Conservation (phyloP, 495 filamentous ascomycete species). For the Daldinia grandis region DNA sequence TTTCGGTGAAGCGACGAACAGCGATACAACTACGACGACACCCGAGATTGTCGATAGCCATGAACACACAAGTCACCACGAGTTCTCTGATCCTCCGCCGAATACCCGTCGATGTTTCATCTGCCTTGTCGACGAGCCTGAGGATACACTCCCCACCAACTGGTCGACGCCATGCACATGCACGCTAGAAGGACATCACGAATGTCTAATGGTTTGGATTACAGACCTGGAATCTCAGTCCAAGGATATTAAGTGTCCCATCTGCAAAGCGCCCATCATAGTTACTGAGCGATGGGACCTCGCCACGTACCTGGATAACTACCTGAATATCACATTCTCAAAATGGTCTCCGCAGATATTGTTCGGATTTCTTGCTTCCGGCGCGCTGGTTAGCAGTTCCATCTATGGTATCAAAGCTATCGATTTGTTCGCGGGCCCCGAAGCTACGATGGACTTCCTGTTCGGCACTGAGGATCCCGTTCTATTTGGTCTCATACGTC, state of each 20-base stretch:
- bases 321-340: conserved; percentile 63
- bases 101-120: conserved; percentile 85
- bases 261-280: conserved; percentile 83
- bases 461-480: conserved; percentile 10
- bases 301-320: conserved; percentile 66
- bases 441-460: conserved; percentile 42
- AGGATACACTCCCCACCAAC: conserved; percentile 67
- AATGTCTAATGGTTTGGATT: conserved; percentile 90
- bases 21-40: conserved; percentile 11
- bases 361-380: conserved; percentile 61
- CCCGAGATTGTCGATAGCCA: conserved; percentile 27
- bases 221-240: conserved; percentile 75
- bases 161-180: conserved; percentile 93
- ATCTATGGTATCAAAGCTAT: conserved; percentile 51
- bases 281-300: conserved; percentile 75
- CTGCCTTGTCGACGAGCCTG: conserved; percentile 85
- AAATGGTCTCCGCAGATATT: conserved; percentile 67
- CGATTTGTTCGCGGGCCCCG: conserved; percentile 50
- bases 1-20: conserved; percentile 1
- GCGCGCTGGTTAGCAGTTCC: conserved; percentile 56
- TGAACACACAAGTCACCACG: conserved; percentile 32
- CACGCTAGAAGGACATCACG: conserved; percentile 87
- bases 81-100: conserved; percentile 27
- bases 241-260: conserved; percentile 78
- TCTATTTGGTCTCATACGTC: conserved; percentile 9